Evolutionary conservation across 495 filamentous ascomycete genomes (phyloP).

Genomic region (Daldinia concentrica): DNA sequence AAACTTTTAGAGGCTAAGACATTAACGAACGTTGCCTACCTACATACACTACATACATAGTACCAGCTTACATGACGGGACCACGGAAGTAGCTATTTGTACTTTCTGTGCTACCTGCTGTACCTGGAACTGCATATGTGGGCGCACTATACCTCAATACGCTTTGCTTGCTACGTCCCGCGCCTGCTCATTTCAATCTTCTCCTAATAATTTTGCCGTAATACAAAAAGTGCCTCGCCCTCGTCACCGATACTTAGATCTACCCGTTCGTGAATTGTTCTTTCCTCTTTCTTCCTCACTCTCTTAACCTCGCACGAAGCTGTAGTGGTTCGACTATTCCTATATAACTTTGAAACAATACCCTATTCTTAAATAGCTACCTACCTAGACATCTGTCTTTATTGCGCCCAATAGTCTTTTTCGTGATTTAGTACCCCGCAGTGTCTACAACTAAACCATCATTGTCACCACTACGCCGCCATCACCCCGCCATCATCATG

Average conservation of each 20-base stretch:
- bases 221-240: conserved; percentile 44
- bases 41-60: no score
- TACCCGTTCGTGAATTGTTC: conserved; percentile 19
- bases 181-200: conserved; percentile 18
- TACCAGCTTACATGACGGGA: neutral
- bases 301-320: conserved; percentile 10
- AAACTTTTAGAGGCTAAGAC: neutral
- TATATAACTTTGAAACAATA: conserved; percentile 24
- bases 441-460: conserved; percentile 37
- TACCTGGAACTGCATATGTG: conserved; percentile 30
- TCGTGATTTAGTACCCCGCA: conserved; percentile 38
- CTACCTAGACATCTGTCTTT: conserved; percentile 23
- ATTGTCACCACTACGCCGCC: conserved; percentile 15
- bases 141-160: conserved; percentile 21
- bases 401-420: conserved; percentile 4
- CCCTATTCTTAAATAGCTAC: conserved; percentile 1
- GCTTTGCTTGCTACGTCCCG: conserved; percentile 17
- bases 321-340: conserved; percentile 12
- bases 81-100: conserved; percentile 10
- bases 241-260: conserved; percentile 23
- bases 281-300: conserved; percentile 26
- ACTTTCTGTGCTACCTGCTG: conserved; percentile 22
- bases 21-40: no score
- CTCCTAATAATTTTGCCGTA: conserved; percentile 41
- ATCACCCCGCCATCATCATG: conserved; percentile 63